Percentiles rank a stretch among this genome's conserved stretches.
Conservation (phyloP, 176 grass and related monocot genomes). For the Calamus simplicifolius region DNA sequence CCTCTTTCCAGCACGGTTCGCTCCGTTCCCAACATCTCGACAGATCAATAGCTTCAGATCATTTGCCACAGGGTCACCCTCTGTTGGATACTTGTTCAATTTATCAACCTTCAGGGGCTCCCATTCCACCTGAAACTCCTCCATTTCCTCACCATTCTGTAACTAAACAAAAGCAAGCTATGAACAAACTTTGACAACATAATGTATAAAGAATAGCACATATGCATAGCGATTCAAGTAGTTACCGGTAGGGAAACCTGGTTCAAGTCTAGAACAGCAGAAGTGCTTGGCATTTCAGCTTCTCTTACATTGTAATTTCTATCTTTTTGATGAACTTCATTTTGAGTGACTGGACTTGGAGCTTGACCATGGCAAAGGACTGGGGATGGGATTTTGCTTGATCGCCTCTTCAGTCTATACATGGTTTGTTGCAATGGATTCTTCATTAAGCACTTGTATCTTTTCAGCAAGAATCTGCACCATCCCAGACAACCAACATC, state of each 20-base stretch:
- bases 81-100: not conserved
- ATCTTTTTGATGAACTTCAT: not conserved
- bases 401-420: conserved; percentile 1
- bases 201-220: too few relatives aligned
- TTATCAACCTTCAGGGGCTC: not conserved
- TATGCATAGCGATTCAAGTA: not conserved
- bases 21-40: not conserved
- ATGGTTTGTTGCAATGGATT: not conserved
- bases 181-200: too few relatives aligned
- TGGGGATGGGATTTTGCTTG: not conserved
- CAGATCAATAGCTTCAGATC: not conserved
- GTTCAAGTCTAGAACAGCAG: conserved; percentile 7
- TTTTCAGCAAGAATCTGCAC: conserved; percentile 1
- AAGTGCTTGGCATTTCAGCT: not conserved
- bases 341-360: not conserved
- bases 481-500: too few relatives aligned
- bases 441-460: conserved; percentile 1
- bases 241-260: conserved; percentile 6
- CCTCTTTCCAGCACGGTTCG: not conserved
- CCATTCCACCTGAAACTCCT: not conserved
- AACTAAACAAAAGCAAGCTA: too few relatives aligned
- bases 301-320: not conserved
- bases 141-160: not conserved
- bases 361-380: not conserved
- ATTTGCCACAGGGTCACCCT: not conserved